Evolutionary conservation across 2,329 filamentous ascomycete genomes (phyloP).

Genomic region (Rhynchosporium agropyri): DNA sequence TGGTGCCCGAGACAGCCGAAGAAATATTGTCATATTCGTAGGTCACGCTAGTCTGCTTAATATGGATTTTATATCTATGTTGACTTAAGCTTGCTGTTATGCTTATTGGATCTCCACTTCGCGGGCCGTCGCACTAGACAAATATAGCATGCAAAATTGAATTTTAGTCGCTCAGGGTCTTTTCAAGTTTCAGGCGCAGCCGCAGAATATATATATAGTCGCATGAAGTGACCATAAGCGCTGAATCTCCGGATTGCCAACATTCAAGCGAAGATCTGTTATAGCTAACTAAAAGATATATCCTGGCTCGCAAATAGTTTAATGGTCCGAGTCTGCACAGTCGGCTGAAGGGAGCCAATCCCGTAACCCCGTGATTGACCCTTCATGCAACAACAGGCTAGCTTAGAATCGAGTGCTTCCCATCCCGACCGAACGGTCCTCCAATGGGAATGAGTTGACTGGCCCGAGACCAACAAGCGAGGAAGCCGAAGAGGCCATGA

Average conservation of each 20-base stretch:
- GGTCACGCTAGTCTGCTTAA: not conserved
- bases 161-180: conserved; percentile 1
- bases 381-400: not conserved
- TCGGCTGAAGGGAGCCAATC: not conserved
- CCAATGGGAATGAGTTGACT: not conserved
- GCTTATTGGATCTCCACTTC: not conserved
- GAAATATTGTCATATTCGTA: not conserved
- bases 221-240: not conserved
- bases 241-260: not conserved
- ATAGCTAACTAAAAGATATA: too few species aligned
- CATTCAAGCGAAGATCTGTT: not conserved
- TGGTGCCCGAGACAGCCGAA: conserved; percentile 1
- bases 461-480: not conserved
- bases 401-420: not conserved
- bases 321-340: not conserved
- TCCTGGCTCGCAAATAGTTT: not conserved
- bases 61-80: not conserved
- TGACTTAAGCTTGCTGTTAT: not conserved
- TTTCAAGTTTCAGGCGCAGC: not conserved
- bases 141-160: not conserved
- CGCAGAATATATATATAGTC: not conserved
- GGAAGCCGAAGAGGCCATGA: not conserved
- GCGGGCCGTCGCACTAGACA: not conserved
- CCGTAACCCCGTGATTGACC: not conserved
- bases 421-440: not conserved